phyloP scores from a whole-genome alignment of 257 asterid genomes.

The Solanum stenotomum region DNA sequence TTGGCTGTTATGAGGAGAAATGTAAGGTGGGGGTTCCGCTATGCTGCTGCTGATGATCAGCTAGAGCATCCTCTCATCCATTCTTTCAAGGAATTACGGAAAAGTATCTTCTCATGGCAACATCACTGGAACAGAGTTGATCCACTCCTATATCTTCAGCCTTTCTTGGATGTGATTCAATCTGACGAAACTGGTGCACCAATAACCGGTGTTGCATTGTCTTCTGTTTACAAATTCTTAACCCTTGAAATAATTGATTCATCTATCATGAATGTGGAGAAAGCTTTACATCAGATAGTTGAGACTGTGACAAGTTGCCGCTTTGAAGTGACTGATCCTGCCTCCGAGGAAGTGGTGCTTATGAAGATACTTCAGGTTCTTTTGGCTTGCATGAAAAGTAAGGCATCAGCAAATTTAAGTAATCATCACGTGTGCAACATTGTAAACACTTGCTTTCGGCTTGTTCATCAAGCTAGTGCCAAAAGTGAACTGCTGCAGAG shows the following conservation, averaged over 20 bases:
- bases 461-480: conserved; percentile 8
- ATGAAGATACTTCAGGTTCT: conserved; percentile 4
- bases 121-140: background rate
- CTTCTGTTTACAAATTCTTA: conserved; percentile 3
- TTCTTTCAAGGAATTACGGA: conserved; percentile 4
- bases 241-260: conserved; percentile 8
- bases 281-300: conserved; percentile 5
- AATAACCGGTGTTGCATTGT: conserved; percentile 6
- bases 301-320: conserved; percentile 7
- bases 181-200: conserved; percentile 10
- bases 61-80: conserved; percentile 4
- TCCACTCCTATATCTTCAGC: background rate
- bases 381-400: conserved; percentile 5
- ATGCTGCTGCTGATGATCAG: background rate
- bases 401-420: background rate
- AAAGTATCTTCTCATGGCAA: background rate
- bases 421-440: conserved; percentile 4
- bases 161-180: conserved; percentile 8
- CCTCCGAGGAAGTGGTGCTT: conserved; percentile 7
- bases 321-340: conserved; percentile 9
- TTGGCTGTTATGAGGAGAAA: conserved; percentile 7
- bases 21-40: conserved; percentile 4
- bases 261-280: background rate
- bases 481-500: conserved; percentile 4
- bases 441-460: conserved; percentile 3